phyloP scores from a whole-genome alignment of 495 filamentous ascomycete species.

The Ramalina peruviana region DNA sequence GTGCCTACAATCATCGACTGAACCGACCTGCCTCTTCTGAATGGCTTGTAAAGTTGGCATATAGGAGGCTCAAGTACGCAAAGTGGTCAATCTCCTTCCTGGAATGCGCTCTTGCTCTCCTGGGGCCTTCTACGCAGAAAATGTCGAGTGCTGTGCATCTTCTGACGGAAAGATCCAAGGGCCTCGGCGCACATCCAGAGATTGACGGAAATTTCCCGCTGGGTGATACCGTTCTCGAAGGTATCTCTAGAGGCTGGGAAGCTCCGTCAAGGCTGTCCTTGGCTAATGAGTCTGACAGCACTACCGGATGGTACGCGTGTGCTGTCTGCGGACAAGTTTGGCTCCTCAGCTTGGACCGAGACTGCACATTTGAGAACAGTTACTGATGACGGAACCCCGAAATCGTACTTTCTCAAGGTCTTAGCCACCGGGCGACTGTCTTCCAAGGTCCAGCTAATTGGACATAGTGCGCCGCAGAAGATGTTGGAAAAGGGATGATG shows the following conservation, averaged over 20 bases:
- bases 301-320: constrained; percentile 17
- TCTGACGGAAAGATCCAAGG: background rate
- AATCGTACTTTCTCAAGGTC: constrained; percentile 27
- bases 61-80: too few species aligned
- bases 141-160: background rate
- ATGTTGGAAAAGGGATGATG: constrained; percentile 22
- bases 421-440: background rate
- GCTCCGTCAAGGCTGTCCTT: background rate
- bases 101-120: too few species aligned
- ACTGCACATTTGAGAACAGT: constrained; percentile 14
- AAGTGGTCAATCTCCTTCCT: too few species aligned
- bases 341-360: constrained; percentile 18
- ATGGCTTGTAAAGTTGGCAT: too few species aligned
- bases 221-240: constrained; percentile 12
- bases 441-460: background rate
- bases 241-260: constrained; percentile 2
- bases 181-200: constrained; percentile 3
- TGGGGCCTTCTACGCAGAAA: background rate
- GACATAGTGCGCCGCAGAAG: constrained; percentile 9
- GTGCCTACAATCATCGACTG: too few species aligned
- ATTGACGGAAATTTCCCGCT: constrained; percentile 18
- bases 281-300: constrained; percentile 2
- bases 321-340: constrained; percentile 11
- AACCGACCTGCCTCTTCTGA: too few species aligned
- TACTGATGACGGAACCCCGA: constrained; percentile 15